Evolutionary conservation across 345 rosid species (phyloP), one percentile per base, ranked within the genome.

Genomic region (Gossypium stocksii): DNA sequence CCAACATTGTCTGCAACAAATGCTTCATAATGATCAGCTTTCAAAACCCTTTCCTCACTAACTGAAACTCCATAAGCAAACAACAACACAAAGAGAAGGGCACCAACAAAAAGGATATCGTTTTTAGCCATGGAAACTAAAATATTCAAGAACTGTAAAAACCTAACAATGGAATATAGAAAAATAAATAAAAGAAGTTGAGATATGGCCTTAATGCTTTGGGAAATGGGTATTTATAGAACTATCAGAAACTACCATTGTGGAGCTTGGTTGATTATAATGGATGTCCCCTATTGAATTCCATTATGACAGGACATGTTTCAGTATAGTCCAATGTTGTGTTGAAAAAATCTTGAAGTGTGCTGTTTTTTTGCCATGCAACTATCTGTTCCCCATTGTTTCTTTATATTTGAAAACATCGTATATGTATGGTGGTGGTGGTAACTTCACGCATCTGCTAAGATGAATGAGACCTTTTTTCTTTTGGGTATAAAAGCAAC

Each of bases 151-250:
- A 2, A 53, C 22, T 17, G 12, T 5, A 14, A 73, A 46, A 4
- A 0, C 1, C 17, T 15, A 14, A 22, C n/a, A 8, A 9, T 53
- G 11, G 16, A 29, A 25, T 11, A 16, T 1, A 52, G 58, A 53
- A 9, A 53, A 34, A 34, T 3, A 34, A 0, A 5, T 7, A 20
- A 53, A 53, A 53, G 20, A 3, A 71, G 9, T 9, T 57, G 70
- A 74, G 7, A n/a, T 61, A 19, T 82, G 85, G 23, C 17, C 65
- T 16, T 7, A 74, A 74, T 67, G 63, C 65, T n/a, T 46, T 58
- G 53, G 56, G 11, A n/a, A 51, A 16, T 27, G 56, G 80, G 78
- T 80, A 75, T 82, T 63, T 82, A 82, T 85, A 85, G 78, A 76
- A 34, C 41, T 34, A 34, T 5, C 7, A 34, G 41, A 5, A 5